These are phyloP conservation scores for Cercis canadensis DNA, from an alignment of 306 rosid genomes.

Conservation along the genomic window DNA sequence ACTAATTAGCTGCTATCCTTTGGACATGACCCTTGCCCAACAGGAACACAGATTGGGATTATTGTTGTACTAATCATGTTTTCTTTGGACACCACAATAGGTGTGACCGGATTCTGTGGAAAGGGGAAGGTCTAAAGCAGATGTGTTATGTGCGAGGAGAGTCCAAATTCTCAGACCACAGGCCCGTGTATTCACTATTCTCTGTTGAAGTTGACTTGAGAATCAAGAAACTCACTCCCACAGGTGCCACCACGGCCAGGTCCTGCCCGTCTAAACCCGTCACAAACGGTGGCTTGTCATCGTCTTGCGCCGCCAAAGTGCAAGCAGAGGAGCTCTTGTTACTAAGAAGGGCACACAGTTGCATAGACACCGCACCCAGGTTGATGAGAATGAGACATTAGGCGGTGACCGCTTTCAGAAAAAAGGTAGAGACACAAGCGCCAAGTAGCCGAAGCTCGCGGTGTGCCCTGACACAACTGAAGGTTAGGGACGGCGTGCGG, in stretches of 20 bases:
- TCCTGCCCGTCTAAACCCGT: conserved; percentile 41
- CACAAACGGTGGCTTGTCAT: conserved; percentile 45
- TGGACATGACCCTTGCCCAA: background rate
- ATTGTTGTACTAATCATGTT: background rate
- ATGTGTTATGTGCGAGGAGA: conserved; percentile 81
- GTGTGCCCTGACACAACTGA: background rate
- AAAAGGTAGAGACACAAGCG: conserved; percentile 1
- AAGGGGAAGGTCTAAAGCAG: conserved; percentile 81
- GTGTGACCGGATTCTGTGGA: conserved; percentile 97
- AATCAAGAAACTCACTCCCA: conserved; percentile 35
- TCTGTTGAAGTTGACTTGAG: conserved; percentile 53
- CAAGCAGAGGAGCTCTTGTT: conserved; percentile 86
- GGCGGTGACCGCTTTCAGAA: background rate
- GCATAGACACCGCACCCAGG: conserved; percentile 32
- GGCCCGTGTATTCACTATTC: conserved; percentile 81
- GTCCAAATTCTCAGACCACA: conserved; percentile 92
- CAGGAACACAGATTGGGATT: background rate
- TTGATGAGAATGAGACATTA: background rate
- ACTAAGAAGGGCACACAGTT: conserved; percentile 46
- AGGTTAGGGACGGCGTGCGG: conserved; percentile 27
- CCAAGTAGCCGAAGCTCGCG: conserved; percentile 15
- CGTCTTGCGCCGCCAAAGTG: conserved; percentile 59
- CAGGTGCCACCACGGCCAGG: conserved; percentile 1
- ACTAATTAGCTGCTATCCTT: background rate
- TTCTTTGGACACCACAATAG: conserved; percentile 36